Evolutionary conservation across 2,329 filamentous ascomycete genomes (phyloP).

Genomic region (Paramyrothecium sp.): DNA sequence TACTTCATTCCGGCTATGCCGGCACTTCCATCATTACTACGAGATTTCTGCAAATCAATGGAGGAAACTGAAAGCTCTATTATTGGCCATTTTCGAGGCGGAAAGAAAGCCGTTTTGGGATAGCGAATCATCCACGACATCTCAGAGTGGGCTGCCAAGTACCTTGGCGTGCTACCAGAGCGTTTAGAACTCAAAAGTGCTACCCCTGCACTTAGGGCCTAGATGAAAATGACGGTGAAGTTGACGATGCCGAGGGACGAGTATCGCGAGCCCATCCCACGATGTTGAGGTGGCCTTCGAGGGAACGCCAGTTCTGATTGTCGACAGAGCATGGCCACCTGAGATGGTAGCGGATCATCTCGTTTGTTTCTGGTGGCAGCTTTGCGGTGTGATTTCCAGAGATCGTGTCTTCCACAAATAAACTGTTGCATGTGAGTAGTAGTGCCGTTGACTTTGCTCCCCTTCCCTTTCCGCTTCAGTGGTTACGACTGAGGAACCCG

Average conservation of each 20-base stretch:
- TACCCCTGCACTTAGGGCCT: not conserved
- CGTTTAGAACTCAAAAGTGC: not conserved
- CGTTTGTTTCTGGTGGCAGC: constrained; percentile 70
- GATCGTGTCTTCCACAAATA: not conserved
- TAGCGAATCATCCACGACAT: no score
- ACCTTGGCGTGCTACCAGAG: not conserved
- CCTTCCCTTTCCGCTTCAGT: constrained; percentile 64
- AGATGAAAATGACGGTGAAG: not conserved
- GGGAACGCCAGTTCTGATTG: constrained; percentile 69
- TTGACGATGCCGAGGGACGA: not conserved
- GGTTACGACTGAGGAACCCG: constrained; percentile 57
- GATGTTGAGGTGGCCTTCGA: constrained; percentile 70
- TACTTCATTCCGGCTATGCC: no score
- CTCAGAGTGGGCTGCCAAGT: no score
- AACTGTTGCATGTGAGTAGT: constrained; percentile 33
- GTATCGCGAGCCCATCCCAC: constrained; percentile 15
- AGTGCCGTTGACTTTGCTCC: constrained; percentile 62
- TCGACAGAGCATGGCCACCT: constrained; percentile 65
- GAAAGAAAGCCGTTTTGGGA: no score
- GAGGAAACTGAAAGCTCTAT: no score
- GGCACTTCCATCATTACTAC: no score
- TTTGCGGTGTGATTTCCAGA: constrained; percentile 67
- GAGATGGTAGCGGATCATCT: constrained; percentile 78
- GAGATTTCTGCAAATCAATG: no score
- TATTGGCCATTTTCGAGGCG: no score